phyloP scores from a whole-genome alignment of 441 rosid species.

The Biscutella laevigata region DNA sequence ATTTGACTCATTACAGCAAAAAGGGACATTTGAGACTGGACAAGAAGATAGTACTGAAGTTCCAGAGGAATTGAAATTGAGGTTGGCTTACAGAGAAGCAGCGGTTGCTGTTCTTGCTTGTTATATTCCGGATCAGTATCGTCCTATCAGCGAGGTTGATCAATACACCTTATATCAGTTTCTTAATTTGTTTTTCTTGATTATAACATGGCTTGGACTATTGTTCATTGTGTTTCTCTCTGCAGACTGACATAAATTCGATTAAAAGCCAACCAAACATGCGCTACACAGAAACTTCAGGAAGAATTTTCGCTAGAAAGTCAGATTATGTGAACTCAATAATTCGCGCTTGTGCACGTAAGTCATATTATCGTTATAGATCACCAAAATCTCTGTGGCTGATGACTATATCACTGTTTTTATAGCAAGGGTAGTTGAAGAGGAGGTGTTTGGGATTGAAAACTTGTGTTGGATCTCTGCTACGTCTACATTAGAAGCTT shows the following conservation, averaged over 20 bases:
- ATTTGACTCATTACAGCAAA: conserved; percentile 54
- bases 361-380: conserved; percentile 24
- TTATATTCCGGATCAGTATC: conserved; percentile 69
- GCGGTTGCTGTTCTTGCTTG: conserved; percentile 91
- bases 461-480: conserved; percentile 91
- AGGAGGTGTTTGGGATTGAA: conserved; percentile 83
- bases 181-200: conserved; percentile 18
- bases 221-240: conserved; percentile 20
- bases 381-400: conserved; percentile 1
- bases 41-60: conserved; percentile 85
- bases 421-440: conserved; percentile 89
- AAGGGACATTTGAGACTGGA: conserved; percentile 96
- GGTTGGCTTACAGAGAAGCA: conserved; percentile 93
- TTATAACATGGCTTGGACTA: conserved; percentile 9
- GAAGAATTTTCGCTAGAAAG: conserved; percentile 65
- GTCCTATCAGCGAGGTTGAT: conserved; percentile 69
- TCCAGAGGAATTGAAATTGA: conserved; percentile 75
- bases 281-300: conserved; percentile 48
- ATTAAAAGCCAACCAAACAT: conserved; percentile 68
- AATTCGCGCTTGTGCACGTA: conserved; percentile 87
- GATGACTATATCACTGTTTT: no score
- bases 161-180: background rate
- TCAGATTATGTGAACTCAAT: conserved; percentile 72
- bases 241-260: conserved; percentile 84
- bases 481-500: conserved; percentile 86